Evolutionary conservation across 768 basidiomycete species (phyloP).

Genomic region (Termitomyces eurrhizus): DNA sequence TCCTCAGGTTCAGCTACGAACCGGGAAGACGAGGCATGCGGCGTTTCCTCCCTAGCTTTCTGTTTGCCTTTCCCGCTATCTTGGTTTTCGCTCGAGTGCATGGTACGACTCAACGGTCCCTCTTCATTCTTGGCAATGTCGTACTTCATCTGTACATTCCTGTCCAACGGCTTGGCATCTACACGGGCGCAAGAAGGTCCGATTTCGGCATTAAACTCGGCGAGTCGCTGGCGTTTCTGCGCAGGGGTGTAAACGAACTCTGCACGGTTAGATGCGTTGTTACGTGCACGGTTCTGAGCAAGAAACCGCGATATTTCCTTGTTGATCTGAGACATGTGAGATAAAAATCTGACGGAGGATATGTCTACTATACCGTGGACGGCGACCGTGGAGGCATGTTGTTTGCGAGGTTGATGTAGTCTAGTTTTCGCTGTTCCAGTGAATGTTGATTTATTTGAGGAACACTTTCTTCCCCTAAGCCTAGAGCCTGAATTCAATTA

Average conservation of each 20-base stretch:
- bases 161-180: constrained; percentile 65
- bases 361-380: constrained; percentile 47
- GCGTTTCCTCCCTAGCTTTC: not conserved
- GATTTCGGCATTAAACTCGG: constrained; percentile 19
- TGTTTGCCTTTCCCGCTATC: constrained; percentile 17
- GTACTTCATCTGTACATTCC: constrained; percentile 81
- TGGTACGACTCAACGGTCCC: constrained; percentile 64
- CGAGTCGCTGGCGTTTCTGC: constrained; percentile 47
- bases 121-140: constrained; percentile 85
- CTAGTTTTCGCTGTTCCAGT: constrained; percentile 67
- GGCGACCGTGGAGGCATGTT: constrained; percentile 48
- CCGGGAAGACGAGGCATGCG: constrained; percentile 4
- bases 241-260: constrained; percentile 66
- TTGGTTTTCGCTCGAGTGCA: constrained; percentile 19
- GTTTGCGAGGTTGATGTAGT: constrained; percentile 50
- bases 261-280: constrained; percentile 70
- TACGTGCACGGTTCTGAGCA: constrained; percentile 64
- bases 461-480: not conserved
- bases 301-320: constrained; percentile 71
- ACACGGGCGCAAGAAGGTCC: constrained; percentile 64
- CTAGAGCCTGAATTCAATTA: constrained; percentile 22
- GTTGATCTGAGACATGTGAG: constrained; percentile 44
- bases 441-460: constrained; percentile 18
- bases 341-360: not conserved
- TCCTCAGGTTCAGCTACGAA: constrained; percentile 9